These are phyloP conservation scores for Orbilia blumenaviensis DNA, from an alignment of 2,329 filamentous ascomycete genomes.

Conservation along the genomic window DNA sequence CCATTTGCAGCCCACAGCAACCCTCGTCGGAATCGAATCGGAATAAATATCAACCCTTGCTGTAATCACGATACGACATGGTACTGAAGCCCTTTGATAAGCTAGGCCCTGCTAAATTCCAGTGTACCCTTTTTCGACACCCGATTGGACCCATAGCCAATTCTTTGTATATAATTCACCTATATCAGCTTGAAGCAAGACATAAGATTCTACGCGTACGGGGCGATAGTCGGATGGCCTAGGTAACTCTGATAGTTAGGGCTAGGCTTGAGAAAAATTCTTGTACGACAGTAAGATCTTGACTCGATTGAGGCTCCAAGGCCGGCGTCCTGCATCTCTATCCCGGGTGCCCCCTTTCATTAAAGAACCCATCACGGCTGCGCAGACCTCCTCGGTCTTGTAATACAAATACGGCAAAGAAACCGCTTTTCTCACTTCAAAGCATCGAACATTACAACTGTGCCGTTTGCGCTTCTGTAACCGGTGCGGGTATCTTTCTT, in stretches of 20 bases:
- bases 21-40: background rate
- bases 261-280: background rate
- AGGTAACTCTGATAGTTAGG: no score
- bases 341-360: no score
- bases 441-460: no score
- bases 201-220: background rate
- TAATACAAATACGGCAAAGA: background rate
- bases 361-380: no score
- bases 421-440: background rate
- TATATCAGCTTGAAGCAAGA: background rate
- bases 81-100: background rate
- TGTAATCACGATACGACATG: background rate
- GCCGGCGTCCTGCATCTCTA: no score
- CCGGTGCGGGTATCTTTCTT: background rate
- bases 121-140: background rate
- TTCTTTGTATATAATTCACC: no score
- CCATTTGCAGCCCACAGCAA: background rate
- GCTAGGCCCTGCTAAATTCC: background rate
- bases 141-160: background rate
- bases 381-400: background rate
- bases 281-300: no score
- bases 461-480: background rate
- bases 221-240: no score
- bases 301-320: background rate
- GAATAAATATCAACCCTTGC: conserved; percentile 2